A percentile compares a stretch with the other conserved stretches of the same genome.
These are phyloP conservation scores for Nigrospora sphaerica DNA, from an alignment of 2,329 filamentous ascomycete species.

Conservation along the genomic window DNA sequence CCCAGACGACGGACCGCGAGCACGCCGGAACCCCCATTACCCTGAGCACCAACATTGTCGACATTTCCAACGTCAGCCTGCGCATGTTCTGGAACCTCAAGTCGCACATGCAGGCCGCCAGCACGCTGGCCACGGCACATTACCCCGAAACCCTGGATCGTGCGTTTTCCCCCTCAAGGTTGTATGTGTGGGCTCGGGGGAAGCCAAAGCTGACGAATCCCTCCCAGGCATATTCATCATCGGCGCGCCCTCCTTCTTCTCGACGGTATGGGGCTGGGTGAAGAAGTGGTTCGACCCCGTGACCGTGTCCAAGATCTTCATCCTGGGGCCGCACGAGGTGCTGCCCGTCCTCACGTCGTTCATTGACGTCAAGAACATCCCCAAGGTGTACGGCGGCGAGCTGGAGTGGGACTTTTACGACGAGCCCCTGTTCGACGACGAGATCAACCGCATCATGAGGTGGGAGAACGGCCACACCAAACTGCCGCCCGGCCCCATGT, in stretches of 20 bases:
- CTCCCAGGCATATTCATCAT: slow-evolving; percentile 60
- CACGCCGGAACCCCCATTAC: slow-evolving; percentile 79
- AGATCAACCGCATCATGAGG: slow-evolving; percentile 25
- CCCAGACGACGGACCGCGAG: slow-evolving; percentile 64
- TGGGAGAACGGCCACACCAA: slow-evolving; percentile 46
- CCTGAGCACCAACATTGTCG: slow-evolving; percentile 89
- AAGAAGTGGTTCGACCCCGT: slow-evolving; percentile 94
- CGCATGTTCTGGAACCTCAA: slow-evolving; percentile 97
- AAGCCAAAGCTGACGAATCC: slow-evolving; percentile 4
- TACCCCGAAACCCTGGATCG: slow-evolving; percentile 91
- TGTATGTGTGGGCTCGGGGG: neutral
- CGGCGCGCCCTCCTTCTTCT: slow-evolving; percentile 84
- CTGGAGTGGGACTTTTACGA: slow-evolving; percentile 78
- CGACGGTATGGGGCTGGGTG: slow-evolving; percentile 89
- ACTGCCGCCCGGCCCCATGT: slow-evolving; percentile 50
- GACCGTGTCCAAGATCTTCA: slow-evolving; percentile 94
- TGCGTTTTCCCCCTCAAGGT: slow-evolving; percentile 40
- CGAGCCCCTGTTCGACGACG: slow-evolving; percentile 52
- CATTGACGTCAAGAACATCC: slow-evolving; percentile 77
- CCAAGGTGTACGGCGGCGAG: slow-evolving; percentile 81
- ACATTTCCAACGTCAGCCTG: slow-evolving; percentile 79
- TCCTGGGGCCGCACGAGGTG: slow-evolving; percentile 68
- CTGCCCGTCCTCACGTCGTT: slow-evolving; percentile 70
- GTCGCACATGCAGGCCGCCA: slow-evolving; percentile 88
- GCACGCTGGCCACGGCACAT: slow-evolving; percentile 80